These are phyloP conservation scores for Neoconidiobolus thromboides DNA, from an alignment of 371 early-diverging fungal genomes.

Conservation along the genomic window DNA sequence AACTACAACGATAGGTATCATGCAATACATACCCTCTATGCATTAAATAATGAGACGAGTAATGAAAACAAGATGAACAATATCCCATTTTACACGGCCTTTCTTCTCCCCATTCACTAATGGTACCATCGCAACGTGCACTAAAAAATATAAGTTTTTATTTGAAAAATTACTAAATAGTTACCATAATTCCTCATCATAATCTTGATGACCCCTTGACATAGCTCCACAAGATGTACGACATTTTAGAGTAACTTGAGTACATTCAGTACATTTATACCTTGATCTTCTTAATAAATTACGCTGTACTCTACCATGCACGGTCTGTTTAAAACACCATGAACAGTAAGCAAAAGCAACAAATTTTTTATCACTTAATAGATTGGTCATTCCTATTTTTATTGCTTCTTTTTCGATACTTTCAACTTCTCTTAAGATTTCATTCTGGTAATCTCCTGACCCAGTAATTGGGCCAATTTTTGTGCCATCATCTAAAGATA, in stretches of 20 bases:
- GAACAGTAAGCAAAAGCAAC: constrained; percentile 1
- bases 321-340: not conserved
- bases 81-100: not conserved
- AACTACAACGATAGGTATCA: not conserved
- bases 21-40: not conserved
- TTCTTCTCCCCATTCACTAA: not conserved
- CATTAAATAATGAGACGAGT: not conserved
- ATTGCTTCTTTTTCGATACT: too few species aligned
- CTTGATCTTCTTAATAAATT: not conserved
- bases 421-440: too few species aligned
- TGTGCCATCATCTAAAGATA: not conserved
- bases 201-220: constrained; percentile 1
- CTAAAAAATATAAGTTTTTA: not conserved
- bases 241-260: constrained; percentile 1
- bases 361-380: not conserved
- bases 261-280: not conserved
- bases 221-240: not conserved
- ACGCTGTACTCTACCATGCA: not conserved
- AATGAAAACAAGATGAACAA: not conserved
- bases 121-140: not conserved
- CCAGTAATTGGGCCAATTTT: too few species aligned
- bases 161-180: too few species aligned
- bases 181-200: not conserved
- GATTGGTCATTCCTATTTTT: too few species aligned
- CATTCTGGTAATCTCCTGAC: too few species aligned